phyloP scores from a whole-genome alignment of 805 yeast genomes.

The Blastobotrys mokoenaii region DNA sequence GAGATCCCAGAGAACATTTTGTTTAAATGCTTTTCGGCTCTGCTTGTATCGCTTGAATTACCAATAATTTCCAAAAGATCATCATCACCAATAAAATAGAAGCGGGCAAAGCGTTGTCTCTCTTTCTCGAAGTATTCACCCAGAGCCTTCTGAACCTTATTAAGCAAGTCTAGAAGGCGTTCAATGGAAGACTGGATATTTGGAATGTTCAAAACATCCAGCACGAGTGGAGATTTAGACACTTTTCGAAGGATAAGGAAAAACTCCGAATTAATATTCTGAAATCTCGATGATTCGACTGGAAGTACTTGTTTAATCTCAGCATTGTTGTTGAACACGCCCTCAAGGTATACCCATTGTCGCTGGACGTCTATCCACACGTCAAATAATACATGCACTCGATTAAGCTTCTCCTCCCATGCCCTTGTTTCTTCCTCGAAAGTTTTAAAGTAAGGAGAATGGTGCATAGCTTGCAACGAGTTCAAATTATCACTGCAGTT shows the following conservation, averaged over 20 bases:
- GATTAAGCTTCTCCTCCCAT: slow-evolving; percentile 50
- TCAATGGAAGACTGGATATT: slow-evolving; percentile 41
- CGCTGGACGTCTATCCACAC: slow-evolving; percentile 77
- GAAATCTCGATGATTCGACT: slow-evolving; percentile 58
- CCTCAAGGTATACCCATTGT: slow-evolving; percentile 82
- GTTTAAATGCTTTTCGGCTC: slow-evolving; percentile 49
- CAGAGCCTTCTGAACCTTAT: slow-evolving; percentile 53
- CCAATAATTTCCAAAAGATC: slow-evolving; percentile 81
- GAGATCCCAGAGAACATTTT: slow-evolving; percentile 67
- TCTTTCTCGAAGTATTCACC: slow-evolving; percentile 75
- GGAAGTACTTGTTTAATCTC: slow-evolving; percentile 62
- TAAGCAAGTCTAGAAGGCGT: slow-evolving; percentile 47
- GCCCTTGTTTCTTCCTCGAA: slow-evolving; percentile 51
- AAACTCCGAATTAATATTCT: slow-evolving; percentile 53
- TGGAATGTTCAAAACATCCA: slow-evolving; percentile 45
- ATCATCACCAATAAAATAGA: slow-evolving; percentile 85
- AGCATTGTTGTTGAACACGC: slow-evolving; percentile 49
- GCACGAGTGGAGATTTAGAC: slow-evolving; percentile 39
- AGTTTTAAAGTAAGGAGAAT: slow-evolving; percentile 50
- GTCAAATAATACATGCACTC: slow-evolving; percentile 45
- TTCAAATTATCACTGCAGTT: slow-evolving; percentile 52
- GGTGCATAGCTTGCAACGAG: slow-evolving; percentile 58
- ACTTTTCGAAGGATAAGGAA: slow-evolving; percentile 42
- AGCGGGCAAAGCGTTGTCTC: slow-evolving; percentile 67
- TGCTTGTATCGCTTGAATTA: slow-evolving; percentile 37